phyloP scores from a whole-genome alignment of 345 rosid species.

The Eucalyptus tenuipes region DNA sequence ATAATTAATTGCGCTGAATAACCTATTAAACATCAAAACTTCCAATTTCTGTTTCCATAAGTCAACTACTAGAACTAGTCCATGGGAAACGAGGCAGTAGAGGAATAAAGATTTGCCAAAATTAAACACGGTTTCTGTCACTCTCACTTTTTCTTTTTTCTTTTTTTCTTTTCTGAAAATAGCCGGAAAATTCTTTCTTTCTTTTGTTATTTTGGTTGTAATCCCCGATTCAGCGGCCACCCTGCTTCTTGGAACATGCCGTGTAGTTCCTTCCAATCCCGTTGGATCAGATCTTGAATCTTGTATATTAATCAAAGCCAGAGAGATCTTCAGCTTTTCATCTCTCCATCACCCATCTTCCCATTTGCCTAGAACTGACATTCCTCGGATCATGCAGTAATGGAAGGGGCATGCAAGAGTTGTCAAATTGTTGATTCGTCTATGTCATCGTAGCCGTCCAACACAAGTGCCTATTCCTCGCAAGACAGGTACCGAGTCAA shows the following conservation, averaged over 20 bases:
- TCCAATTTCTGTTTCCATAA: not conserved
- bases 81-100: not conserved
- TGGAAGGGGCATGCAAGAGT: not conserved
- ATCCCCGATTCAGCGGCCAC: not conserved
- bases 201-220: not conserved
- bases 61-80: not conserved
- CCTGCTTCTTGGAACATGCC: not conserved
- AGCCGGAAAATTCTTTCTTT: not conserved
- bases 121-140: not conserved
- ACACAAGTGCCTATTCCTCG: not conserved
- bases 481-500: not conserved
- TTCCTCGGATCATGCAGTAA: not conserved
- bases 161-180: not conserved
- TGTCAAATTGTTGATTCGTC: not conserved
- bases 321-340: not conserved
- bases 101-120: not conserved
- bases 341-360: not conserved
- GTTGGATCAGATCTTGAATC: not conserved
- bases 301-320: not conserved
- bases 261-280: not conserved
- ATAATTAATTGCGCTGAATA: not conserved
- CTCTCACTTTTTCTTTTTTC: not conserved
- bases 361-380: not conserved
- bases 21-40: not conserved
- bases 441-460: not conserved